Percentiles rank a stretch among this genome's conserved stretches.
phyloP scores from a whole-genome alignment of 1,284 basidiomycete genomes.

The Entoloma clypeatum region DNA sequence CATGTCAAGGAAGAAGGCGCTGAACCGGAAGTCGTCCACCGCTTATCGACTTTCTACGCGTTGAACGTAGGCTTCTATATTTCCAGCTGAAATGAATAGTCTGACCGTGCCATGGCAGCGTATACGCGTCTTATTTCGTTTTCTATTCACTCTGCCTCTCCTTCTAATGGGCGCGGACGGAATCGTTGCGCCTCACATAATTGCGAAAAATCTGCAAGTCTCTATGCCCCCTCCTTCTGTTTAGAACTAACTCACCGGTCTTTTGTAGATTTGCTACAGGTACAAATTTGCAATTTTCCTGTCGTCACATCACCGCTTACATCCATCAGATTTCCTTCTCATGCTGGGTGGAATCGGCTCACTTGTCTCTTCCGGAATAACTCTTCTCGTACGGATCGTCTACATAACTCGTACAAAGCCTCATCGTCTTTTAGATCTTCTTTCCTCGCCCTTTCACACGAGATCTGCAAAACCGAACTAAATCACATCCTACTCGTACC shows the following conservation, averaged over 20 bases:
- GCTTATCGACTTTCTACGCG: slow-evolving; percentile 67
- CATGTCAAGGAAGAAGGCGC: slow-evolving; percentile 67
- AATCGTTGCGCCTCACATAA: slow-evolving; percentile 41
- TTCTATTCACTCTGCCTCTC: slow-evolving; percentile 63
- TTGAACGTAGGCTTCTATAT: slow-evolving; percentile 55
- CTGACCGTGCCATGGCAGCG: slow-evolving; percentile 35
- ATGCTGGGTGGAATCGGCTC: slow-evolving; percentile 68
- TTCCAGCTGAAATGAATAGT: slow-evolving; percentile 3
- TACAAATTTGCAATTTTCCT: slow-evolving; percentile 26
- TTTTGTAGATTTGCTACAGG: slow-evolving; percentile 47
- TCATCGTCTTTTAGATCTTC: slow-evolving; percentile 48
- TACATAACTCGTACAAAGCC: slow-evolving; percentile 1
- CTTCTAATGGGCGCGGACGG: slow-evolving; percentile 62
- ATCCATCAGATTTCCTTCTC: slow-evolving; percentile 52
- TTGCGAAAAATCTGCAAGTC: slow-evolving; percentile 55
- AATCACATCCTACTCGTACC: slow-evolving; percentile 26
- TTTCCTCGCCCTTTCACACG: slow-evolving; percentile 66
- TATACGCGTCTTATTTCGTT: slow-evolving; percentile 63
- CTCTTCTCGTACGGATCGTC: slow-evolving; percentile 52
- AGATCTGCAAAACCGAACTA: slow-evolving; percentile 55
- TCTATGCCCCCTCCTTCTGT: background rate
- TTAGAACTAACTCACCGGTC: slow-evolving; percentile 13
- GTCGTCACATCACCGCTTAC: slow-evolving; percentile 4
- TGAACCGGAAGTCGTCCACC: slow-evolving; percentile 62
- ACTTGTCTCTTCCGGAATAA: slow-evolving; percentile 71